A percentile compares a stretch with the other conserved stretches of the same genome.
phyloP scores from a whole-genome alignment of 2,329 filamentous ascomycete genomes.

The Teratosphaeria gauchensis region DNA sequence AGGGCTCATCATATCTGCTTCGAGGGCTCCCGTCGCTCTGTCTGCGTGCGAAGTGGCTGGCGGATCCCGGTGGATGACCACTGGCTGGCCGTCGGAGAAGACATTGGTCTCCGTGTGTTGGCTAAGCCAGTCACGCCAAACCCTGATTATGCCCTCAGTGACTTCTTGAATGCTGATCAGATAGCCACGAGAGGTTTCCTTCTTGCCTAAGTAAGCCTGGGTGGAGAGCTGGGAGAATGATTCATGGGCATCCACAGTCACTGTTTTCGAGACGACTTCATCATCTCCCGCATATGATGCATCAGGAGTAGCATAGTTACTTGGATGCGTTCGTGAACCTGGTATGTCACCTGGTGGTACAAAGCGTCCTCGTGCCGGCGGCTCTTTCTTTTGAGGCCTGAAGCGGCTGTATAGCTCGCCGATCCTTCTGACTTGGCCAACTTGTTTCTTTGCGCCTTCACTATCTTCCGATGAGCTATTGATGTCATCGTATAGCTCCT shows the following conservation, averaged over 20 bases:
- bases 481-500: conserved; percentile 17
- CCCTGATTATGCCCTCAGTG: conserved; percentile 56
- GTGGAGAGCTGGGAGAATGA: conserved; percentile 66
- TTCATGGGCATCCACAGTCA: conserved; percentile 60
- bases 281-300: conserved; percentile 8
- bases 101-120: conserved; percentile 29
- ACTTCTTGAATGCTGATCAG: conserved; percentile 58
- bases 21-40: conserved; percentile 9
- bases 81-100: conserved; percentile 18
- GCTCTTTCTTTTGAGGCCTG: conserved; percentile 50
- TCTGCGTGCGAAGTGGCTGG: background rate
- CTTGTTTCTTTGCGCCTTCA: background rate
- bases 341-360: conserved; percentile 38
- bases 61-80: conserved; percentile 17
- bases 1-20: conserved; percentile 16
- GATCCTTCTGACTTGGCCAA: conserved; percentile 42
- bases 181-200: conserved; percentile 50
- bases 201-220: conserved; percentile 57
- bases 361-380: conserved; percentile 19
- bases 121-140: conserved; percentile 65
- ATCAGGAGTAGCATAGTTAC: conserved; percentile 6
- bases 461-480: background rate
- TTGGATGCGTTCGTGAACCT: conserved; percentile 32
- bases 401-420: conserved; percentile 60
- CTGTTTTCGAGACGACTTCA: conserved; percentile 44